Conservation (phyloP, 148 eudicot species). For the Vaccinium vitisidaea region DNA sequence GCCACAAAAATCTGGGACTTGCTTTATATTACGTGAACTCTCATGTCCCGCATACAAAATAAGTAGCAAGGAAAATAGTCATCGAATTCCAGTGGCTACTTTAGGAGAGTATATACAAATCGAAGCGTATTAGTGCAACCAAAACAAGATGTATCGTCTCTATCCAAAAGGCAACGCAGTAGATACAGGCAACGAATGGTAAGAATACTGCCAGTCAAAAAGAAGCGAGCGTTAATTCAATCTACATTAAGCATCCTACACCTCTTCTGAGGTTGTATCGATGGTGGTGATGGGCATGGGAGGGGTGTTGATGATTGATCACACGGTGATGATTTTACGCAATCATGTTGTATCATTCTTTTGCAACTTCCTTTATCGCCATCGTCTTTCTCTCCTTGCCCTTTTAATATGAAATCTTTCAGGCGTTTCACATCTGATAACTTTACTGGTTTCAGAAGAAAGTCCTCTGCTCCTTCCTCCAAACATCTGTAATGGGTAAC, state of each 20-base stretch:
- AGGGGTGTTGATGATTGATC: neutral
- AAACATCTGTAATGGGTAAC: constrained; percentile 37
- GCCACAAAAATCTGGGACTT: neutral
- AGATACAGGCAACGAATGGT: constrained; percentile 3
- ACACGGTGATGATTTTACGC: neutral
- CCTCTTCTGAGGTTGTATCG: constrained; percentile 20
- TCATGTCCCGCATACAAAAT: neutral
- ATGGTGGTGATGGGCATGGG: neutral
- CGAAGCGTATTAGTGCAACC: neutral
- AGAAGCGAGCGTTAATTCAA: neutral
- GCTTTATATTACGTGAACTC: neutral
- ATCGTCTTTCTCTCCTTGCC: constrained; percentile 10
- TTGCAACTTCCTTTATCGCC: constrained; percentile 5
- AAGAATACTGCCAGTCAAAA: neutral
- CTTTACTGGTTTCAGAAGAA: constrained; percentile 61
- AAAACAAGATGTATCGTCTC: neutral
- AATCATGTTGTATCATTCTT: constrained; percentile 22
- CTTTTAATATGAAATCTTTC: constrained; percentile 34
- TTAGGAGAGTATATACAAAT: neutral
- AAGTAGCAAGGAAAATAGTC: neutral
- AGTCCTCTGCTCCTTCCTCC: constrained; percentile 68
- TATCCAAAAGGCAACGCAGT: neutral
- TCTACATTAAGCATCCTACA: constrained; percentile 15
- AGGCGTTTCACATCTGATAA: constrained; percentile 58
- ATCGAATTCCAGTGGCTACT: neutral